Evolutionary conservation across 2,329 filamentous ascomycete species (phyloP).

Genomic region (Phialophora chinensis): DNA sequence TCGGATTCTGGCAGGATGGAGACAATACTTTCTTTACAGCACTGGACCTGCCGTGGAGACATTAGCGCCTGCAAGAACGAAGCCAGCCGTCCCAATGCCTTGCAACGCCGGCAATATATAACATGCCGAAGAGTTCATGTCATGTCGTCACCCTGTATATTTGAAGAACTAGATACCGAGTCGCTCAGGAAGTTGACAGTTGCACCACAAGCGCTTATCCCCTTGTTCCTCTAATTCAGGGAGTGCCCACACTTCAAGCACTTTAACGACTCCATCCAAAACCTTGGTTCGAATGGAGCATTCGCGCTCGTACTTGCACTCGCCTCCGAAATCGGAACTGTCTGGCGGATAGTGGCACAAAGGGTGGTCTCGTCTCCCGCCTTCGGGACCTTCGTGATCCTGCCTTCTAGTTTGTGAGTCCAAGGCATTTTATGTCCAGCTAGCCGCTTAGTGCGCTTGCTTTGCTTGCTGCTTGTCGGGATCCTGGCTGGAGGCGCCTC

Average conservation of each 20-base stretch:
- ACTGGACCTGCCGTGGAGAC: not conserved
- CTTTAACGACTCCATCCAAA: slow-evolving; percentile 49
- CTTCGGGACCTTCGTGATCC: slow-evolving; percentile 20
- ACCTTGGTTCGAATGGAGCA: slow-evolving; percentile 45
- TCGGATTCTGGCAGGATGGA: not conserved
- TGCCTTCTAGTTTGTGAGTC: slow-evolving; percentile 31
- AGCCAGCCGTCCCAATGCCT: not conserved
- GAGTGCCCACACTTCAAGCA: slow-evolving; percentile 46
- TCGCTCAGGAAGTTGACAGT: not conserved
- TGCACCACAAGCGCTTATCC: not conserved
- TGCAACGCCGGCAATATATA: not conserved
- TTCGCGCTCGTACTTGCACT: slow-evolving; percentile 15
- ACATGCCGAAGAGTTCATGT: not conserved
- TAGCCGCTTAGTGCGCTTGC: slow-evolving; percentile 22
- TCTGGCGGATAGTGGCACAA: slow-evolving; percentile 26
- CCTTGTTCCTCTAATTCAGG: slow-evolving; percentile 24
- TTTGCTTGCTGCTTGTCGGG: not conserved
- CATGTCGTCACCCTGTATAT: not conserved
- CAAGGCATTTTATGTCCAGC: slow-evolving; percentile 23
- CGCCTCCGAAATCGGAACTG: slow-evolving; percentile 25
- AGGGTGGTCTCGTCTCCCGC: slow-evolving; percentile 14
- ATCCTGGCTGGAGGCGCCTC: slow-evolving; percentile 1
- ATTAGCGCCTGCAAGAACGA: not conserved
- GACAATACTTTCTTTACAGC: not conserved
- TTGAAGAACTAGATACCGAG: not conserved